These are phyloP conservation scores for Phytophthora litchii DNA, from an alignment of 352 stramenopile species.

Conservation along the genomic window DNA sequence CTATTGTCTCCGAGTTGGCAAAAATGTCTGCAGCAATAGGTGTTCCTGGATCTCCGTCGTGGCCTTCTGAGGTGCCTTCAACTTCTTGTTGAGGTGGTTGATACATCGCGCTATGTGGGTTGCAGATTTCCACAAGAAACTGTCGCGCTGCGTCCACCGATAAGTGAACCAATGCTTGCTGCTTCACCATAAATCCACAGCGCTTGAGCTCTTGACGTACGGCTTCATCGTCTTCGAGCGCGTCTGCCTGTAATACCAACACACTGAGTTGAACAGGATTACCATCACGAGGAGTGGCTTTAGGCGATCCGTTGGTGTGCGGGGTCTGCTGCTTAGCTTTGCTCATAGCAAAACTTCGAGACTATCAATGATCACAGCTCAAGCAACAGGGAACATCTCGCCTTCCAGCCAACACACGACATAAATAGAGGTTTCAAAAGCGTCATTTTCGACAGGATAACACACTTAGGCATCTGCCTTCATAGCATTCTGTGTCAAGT, in stretches of 20 bases:
- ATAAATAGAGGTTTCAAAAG: slow-evolving; percentile 31
- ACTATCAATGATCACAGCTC: slow-evolving; percentile 6
- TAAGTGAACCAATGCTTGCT: slow-evolving; percentile 54
- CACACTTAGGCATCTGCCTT: slow-evolving; percentile 9
- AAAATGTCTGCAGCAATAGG: not conserved
- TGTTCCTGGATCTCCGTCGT: not conserved
- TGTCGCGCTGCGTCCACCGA: slow-evolving; percentile 39
- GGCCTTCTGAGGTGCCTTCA: slow-evolving; percentile 1
- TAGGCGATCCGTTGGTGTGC: slow-evolving; percentile 17
- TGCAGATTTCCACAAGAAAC: slow-evolving; percentile 49
- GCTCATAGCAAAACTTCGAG: slow-evolving; percentile 15
- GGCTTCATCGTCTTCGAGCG: slow-evolving; percentile 55
- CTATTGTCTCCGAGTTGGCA: not conserved
- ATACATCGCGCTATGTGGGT: slow-evolving; percentile 36
- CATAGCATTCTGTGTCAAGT: slow-evolving; percentile 2
- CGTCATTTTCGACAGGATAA: slow-evolving; percentile 27
- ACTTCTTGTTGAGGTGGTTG: slow-evolving; percentile 6
- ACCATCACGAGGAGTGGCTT: slow-evolving; percentile 26
- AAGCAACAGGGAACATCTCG: not conserved
- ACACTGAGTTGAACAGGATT: slow-evolving; percentile 43
- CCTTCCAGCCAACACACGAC: slow-evolving; percentile 10
- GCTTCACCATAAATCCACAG: slow-evolving; percentile 48
- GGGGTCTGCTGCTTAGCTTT: slow-evolving; percentile 33
- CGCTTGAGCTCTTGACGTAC: slow-evolving; percentile 57
- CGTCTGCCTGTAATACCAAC: slow-evolving; percentile 61